A percentile compares a stretch with the other conserved stretches of the same genome.
Conservation (phyloP, 495 filamentous ascomycete genomes). For the Hapsidospora chrysogenum region DNA sequence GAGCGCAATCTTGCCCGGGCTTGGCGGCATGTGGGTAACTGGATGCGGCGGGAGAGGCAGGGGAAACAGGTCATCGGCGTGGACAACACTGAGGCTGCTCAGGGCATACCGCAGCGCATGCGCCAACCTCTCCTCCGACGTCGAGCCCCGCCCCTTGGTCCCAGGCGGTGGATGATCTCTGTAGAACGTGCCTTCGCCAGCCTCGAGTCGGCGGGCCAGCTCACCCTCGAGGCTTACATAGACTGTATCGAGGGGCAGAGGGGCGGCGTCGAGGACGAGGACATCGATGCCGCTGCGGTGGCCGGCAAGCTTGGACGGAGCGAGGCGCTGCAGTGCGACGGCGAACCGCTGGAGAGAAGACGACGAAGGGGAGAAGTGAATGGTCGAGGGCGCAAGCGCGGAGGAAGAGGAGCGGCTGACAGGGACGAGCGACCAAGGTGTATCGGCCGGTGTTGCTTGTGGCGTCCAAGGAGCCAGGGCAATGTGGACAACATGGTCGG, state of each 20-base stretch:
- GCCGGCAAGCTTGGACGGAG: slow-evolving; percentile 44
- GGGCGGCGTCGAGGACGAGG: slow-evolving; percentile 60
- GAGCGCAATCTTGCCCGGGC: slow-evolving; percentile 65
- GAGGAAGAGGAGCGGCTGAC: slow-evolving; percentile 35
- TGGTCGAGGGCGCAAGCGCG: slow-evolving; percentile 49
- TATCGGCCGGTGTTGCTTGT: slow-evolving; percentile 40
- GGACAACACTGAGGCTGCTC: slow-evolving; percentile 52
- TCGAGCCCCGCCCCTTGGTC: slow-evolving; percentile 10
- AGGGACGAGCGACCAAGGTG: slow-evolving; percentile 72
- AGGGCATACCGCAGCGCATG: slow-evolving; percentile 66
- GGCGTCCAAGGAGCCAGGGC: slow-evolving; percentile 74
- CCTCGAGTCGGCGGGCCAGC: slow-evolving; percentile 36
- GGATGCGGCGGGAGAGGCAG: slow-evolving; percentile 74
- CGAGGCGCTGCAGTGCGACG: slow-evolving; percentile 37
- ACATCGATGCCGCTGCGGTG: slow-evolving; percentile 58
- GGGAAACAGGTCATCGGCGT: slow-evolving; percentile 68
- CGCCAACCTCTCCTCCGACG: slow-evolving; percentile 49
- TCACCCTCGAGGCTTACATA: slow-evolving; percentile 75
- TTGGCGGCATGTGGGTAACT: slow-evolving; percentile 69
- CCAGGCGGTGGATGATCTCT: slow-evolving; percentile 22
- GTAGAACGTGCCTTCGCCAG: slow-evolving; percentile 39
- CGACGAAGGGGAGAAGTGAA: slow-evolving; percentile 70
- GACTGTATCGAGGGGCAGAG: slow-evolving; percentile 63
- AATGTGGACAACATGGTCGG: slow-evolving; percentile 37
- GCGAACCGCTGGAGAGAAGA: slow-evolving; percentile 64